Base-by-base conservation (phyloP, 495 filamentous ascomycete genomes). In the Tuber calosporum region DNA sequence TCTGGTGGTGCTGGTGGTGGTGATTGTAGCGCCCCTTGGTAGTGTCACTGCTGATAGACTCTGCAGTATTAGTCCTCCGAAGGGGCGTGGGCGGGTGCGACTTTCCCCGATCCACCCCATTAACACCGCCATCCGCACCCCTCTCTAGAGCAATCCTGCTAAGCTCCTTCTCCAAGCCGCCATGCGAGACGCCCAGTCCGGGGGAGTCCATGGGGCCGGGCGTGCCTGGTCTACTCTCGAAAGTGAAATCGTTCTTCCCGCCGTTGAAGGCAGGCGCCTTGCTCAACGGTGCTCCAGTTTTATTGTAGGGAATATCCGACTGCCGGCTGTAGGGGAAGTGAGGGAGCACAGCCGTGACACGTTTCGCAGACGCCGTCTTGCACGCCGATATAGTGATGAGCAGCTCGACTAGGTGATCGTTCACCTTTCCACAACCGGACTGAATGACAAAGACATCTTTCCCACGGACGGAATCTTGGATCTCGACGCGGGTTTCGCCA, bases 361-460 rank as follows among this genome's bases (percentile, higher is more conserved):
- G 87, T 82, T 89, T 91, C 5, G 95, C 95, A 41, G 92, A 96
- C 69, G 96, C 95, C 4, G 92, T 97, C 84, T 97, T 97, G 87
- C 96, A 98, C 75, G 95, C 95, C 30, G 93, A 96, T 77, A 99
- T 94, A 72, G 87, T 96, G 84, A 99, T 97, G 81, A 97, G 90
- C 45, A 99, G 88, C 77, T 99, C 95, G 85, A 99, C 89, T 67
- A 99, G 86, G 83, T 97, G 89, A 82, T 99, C 95, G 80, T 99
- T 99, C 84, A 98, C 92, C 75, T 91, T 93, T 68, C 92, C 92
- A 67, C 84, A 84, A 70, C 93, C 92, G 69, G 90, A 92, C 83
- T 98, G 93, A 77, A 98, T 91, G 82, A 97, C 96, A 84, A 96
- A 97, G 80, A 99, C 94, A 86, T 98, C 95, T 83, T 99, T 99